Base-by-base conservation (phyloP, 2,329 filamentous ascomycete genomes). In the Fusarium foetens region DNA sequence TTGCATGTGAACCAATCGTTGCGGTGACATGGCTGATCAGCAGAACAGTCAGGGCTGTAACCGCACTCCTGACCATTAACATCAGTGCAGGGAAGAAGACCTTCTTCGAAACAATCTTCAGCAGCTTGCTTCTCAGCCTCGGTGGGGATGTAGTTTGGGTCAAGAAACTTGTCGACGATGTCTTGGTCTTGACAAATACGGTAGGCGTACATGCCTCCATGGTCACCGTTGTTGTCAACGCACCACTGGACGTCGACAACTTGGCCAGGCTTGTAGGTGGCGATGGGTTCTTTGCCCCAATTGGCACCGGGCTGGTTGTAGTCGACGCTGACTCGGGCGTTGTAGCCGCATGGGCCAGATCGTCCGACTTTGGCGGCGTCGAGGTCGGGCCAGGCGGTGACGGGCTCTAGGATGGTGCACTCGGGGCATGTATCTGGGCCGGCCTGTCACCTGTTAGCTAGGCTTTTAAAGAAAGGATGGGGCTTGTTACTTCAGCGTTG, bases 1-100 rank as follows among this genome's bases (percentile, higher is more conserved):
- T 86, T 83, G 79, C 86, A 88, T 0, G 86, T 88, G 70, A 87
- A 88, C 86, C 86, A 88, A 75, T 87, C 84, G 59, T 88, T 86
- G 6, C 84, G 79, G 61, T 80, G 84, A 74, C 86, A 88, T 0
- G 82, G 70, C 71, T 86, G 78, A 1, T 76, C 85, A 21, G 77
- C 59, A 1, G 76, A 68, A 70, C 86, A 88, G 70, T 88, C 86
- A 0, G 85, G 80, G 69, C 77, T 87, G 70, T 83, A 87, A 3
- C 75, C 82, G 72, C 86, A 88, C 9, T 75, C 70, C 77, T 88
- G 86, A 0, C 86, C 86, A 14, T 80, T 64, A 7, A 88, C 86
- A 58, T 87, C 85, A 0, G 83, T 86, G 77, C 86, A 88, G 0
- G 80, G 76, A 8, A 88, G 80, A 2, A 84, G 75, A 2, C 86